A percentile compares a stretch with the other conserved stretches of the same genome.
Conservation (phyloP, 345 rosid species). For the Tarenaya hassleriana region DNA sequence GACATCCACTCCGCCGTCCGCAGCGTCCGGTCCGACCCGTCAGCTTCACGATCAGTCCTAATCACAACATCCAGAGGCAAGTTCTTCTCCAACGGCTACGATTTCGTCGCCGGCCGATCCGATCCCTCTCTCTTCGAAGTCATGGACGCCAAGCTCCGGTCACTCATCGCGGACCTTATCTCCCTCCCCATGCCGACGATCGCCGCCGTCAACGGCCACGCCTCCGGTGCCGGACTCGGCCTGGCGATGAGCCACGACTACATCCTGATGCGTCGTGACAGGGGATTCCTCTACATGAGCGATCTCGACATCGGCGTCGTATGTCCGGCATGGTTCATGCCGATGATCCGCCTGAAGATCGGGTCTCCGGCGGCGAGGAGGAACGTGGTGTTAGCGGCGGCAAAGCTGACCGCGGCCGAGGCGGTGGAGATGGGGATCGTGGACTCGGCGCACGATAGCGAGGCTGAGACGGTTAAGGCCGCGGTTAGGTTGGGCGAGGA, state of each 20-base stretch:
- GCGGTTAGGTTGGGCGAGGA: constrained; percentile 40
- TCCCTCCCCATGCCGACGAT: constrained; percentile 65
- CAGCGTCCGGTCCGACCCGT: constrained; percentile 34
- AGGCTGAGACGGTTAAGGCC: constrained; percentile 41
- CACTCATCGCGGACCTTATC: constrained; percentile 44
- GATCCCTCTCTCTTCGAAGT: constrained; percentile 23
- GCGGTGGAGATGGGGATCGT: constrained; percentile 40
- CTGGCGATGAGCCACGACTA: constrained; percentile 65
- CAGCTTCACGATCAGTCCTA: constrained; percentile 42
- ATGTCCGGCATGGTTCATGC: constrained; percentile 39
- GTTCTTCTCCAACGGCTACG: constrained; percentile 88
- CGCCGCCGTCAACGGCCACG: constrained; percentile 69
- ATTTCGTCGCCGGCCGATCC: constrained; percentile 46
- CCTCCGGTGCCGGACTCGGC: constrained; percentile 57
- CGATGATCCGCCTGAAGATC: constrained; percentile 33
- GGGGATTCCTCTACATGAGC: constrained; percentile 68
- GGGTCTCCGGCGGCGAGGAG: constrained; percentile 37
- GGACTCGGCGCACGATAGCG: constrained; percentile 46
- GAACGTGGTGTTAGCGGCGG: constrained; percentile 42
- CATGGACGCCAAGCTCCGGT: constrained; percentile 37
- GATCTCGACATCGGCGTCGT: constrained; percentile 53
- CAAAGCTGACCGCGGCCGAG: constrained; percentile 42
- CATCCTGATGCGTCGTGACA: constrained; percentile 50
- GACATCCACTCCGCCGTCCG: constrained; percentile 38
- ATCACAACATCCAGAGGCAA: constrained; percentile 61